Evolutionary conservation across 768 basidiomycete genomes (phyloP).

Genomic region (Hericium coralloides): DNA sequence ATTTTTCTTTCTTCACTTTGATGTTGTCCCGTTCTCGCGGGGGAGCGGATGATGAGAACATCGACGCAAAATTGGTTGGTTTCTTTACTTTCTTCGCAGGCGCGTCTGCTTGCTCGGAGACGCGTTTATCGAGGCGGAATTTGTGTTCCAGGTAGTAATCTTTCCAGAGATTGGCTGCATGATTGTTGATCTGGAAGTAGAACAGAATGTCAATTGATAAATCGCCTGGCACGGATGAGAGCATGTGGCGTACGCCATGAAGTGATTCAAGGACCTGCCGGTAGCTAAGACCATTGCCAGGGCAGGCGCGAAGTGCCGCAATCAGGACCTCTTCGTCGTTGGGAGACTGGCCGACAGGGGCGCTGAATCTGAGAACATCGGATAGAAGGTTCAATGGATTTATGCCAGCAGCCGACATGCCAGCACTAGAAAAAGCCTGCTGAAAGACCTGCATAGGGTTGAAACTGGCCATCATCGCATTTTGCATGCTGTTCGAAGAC

Average conservation of each 20-base stretch:
- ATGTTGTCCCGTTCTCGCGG: not conserved
- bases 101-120: slow-evolving; percentile 3
- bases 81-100: not conserved
- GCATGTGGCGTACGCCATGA: slow-evolving; percentile 43
- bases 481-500: not conserved
- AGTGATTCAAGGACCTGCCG: slow-evolving; percentile 59
- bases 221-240: not conserved
- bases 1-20: not conserved
- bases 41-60: not conserved
- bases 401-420: not conserved
- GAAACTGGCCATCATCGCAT: not conserved
- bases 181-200: slow-evolving; percentile 30
- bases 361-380: slow-evolving; percentile 26
- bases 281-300: slow-evolving; percentile 38
- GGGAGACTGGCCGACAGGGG: slow-evolving; percentile 38
- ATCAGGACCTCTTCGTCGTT: slow-evolving; percentile 55
- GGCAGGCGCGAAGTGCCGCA: slow-evolving; percentile 31
- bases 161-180: slow-evolving; percentile 60
- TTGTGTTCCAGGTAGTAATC: slow-evolving; percentile 73
- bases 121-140: slow-evolving; percentile 41
- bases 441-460: not conserved
- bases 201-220: not conserved
- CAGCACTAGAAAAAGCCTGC: not conserved
- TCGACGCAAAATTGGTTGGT: not conserved
- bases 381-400: slow-evolving; percentile 1